These are phyloP conservation scores for Pythium scleroteichum DNA, from an alignment of 352 stramenopile species.

Conservation along the genomic window DNA sequence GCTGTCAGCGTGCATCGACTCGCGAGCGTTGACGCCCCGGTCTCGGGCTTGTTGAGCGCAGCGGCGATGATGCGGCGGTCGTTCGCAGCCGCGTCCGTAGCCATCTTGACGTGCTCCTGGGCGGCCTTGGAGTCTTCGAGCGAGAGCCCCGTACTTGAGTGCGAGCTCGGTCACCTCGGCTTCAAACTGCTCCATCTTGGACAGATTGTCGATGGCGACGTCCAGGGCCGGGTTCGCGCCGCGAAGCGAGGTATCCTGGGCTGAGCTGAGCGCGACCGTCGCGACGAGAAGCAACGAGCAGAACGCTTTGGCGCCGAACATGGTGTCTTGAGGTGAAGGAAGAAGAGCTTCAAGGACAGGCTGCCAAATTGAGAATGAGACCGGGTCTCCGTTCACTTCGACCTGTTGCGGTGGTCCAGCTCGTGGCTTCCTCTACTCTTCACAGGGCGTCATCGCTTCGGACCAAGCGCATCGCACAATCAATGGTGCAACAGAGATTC, in stretches of 20 bases:
- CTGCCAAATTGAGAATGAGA: conserved; percentile 4
- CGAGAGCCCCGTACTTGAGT: conserved; percentile 31
- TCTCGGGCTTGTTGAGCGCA: conserved; percentile 11
- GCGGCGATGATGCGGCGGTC: conserved; percentile 26
- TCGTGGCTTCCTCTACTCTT: too few species aligned
- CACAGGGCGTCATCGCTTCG: too few species aligned
- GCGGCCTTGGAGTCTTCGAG: conserved; percentile 27
- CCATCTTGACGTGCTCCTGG: conserved; percentile 27
- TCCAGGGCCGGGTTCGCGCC: conserved; percentile 21
- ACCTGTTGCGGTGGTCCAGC: conserved; percentile 15
- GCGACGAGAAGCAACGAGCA: conserved; percentile 16
- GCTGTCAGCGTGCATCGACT: conserved; percentile 30
- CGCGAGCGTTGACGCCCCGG: conserved; percentile 8
- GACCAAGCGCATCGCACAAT: too few species aligned
- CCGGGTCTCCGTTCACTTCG: neutral
- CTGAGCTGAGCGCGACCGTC: conserved; percentile 3
- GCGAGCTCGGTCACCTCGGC: conserved; percentile 30
- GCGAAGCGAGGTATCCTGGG: conserved; percentile 13
- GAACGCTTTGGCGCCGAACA: conserved; percentile 24
- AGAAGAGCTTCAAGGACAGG: neutral
- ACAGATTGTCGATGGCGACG: conserved; percentile 24
- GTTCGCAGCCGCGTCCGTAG: conserved; percentile 19
- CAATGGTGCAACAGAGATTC: neutral
- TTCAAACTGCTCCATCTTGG: conserved; percentile 32
- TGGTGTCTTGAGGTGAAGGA: neutral